phyloP scores from a whole-genome alignment of 345 rosid genomes.

The Trapa bicornis region DNA sequence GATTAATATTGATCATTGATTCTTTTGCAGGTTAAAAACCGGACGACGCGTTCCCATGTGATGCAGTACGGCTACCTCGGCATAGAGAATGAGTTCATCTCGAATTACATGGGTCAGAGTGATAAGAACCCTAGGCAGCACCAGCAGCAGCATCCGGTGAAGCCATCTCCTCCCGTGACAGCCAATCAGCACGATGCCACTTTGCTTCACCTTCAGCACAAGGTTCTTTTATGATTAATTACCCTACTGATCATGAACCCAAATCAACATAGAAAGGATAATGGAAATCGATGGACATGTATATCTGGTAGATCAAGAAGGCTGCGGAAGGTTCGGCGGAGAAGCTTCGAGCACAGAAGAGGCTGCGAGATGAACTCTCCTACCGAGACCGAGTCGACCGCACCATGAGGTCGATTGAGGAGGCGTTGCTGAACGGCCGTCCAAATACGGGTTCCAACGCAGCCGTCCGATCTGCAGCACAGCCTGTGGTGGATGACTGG shows the following conservation, averaged over 20 bases:
- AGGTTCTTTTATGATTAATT: neutral
- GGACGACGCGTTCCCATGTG: slow-evolving; percentile 46
- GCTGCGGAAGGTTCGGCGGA: slow-evolving; percentile 22
- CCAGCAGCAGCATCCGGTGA: too few species aligned
- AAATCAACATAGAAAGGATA: too few species aligned
- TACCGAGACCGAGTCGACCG: slow-evolving; percentile 26
- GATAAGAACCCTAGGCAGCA: slow-evolving; percentile 13
- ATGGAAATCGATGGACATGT: too few species aligned
- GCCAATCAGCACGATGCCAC: slow-evolving; percentile 27
- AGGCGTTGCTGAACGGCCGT: slow-evolving; percentile 11
- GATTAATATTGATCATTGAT: too few species aligned
- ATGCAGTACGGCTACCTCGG: slow-evolving; percentile 32
- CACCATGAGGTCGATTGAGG: slow-evolving; percentile 19
- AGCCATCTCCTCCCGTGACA: neutral
- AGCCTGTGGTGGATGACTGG: slow-evolving; percentile 36
- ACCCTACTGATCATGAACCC: too few species aligned
- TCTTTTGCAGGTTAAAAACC: slow-evolving; percentile 21
- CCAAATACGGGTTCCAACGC: slow-evolving; percentile 8
- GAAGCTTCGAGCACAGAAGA: slow-evolving; percentile 31
- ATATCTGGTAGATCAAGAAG: slow-evolving; percentile 19
- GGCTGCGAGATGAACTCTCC: slow-evolving; percentile 13
- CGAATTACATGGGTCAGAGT: slow-evolving; percentile 28
- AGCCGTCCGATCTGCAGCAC: slow-evolving; percentile 14
- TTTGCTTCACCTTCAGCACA: slow-evolving; percentile 22
- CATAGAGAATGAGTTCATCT: slow-evolving; percentile 18